A percentile compares a stretch with the other conserved stretches of the same genome.
Evolutionary conservation across 345 rosid genomes (phyloP).

Genomic region (Conringia planisiliqua): DNA sequence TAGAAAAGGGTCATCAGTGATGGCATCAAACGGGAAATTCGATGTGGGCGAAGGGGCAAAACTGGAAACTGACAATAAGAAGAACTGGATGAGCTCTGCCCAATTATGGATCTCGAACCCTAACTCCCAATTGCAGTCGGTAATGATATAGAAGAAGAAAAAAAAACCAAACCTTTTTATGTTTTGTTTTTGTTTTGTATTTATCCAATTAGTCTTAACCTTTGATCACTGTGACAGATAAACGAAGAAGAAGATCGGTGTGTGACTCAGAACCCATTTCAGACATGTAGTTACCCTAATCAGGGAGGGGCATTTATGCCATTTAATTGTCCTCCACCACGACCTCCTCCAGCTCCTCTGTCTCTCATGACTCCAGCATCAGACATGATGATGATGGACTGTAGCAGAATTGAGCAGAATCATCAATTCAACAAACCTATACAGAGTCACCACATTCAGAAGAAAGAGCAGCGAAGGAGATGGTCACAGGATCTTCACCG

Average conservation of each 20-base stretch:
- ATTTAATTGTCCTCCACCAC: conserved; percentile 31
- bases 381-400: conserved; percentile 16
- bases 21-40: conserved; percentile 34
- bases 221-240: conserved; percentile 34
- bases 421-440: conserved; percentile 13
- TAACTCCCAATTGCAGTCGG: conserved; percentile 43
- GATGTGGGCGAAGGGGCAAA: conserved; percentile 32
- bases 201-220: neutral
- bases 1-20: conserved; percentile 24
- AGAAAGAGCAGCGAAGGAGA: conserved; percentile 67
- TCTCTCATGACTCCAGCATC: conserved; percentile 36
- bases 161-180: neutral
- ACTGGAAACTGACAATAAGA: conserved; percentile 39
- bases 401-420: conserved; percentile 27
- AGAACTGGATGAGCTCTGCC: conserved; percentile 64
- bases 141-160: neutral
- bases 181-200: neutral
- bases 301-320: conserved; percentile 45
- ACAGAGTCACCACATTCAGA: conserved; percentile 33
- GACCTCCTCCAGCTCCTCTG: conserved; percentile 35
- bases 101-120: conserved; percentile 60
- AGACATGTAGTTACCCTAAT: conserved; percentile 27
- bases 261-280: conserved; percentile 38
- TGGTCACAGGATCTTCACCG: conserved; percentile 86
- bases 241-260: conserved; percentile 42